A percentile compares a stretch with the other conserved stretches of the same genome.
These are phyloP conservation scores for Camelina laxa DNA, from an alignment of 345 rosid genomes.

Conservation along the genomic window DNA sequence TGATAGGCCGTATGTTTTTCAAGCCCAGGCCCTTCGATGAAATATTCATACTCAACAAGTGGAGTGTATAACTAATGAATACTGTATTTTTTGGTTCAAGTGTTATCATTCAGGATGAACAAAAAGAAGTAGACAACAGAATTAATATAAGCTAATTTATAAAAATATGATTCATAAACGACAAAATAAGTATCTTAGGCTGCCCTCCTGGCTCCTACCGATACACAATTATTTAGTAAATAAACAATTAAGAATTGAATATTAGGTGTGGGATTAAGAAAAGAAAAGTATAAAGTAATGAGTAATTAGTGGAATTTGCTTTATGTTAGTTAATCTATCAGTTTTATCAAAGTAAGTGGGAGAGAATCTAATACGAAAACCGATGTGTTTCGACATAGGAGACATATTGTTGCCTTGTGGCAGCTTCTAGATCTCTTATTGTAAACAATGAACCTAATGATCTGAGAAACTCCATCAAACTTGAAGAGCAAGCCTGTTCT, in stretches of 20 bases:
- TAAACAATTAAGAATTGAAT: background rate
- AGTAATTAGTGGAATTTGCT: constrained; percentile 32
- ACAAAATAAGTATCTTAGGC: constrained; percentile 35
- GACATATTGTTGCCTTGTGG: constrained; percentile 39
- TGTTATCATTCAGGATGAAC: constrained; percentile 17
- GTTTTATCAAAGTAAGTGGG: constrained; percentile 28
- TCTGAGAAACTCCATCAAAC: constrained; percentile 37
- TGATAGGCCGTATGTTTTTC: background rate
- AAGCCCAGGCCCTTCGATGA: constrained; percentile 10
- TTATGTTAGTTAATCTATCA: constrained; percentile 5
- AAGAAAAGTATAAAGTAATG: background rate
- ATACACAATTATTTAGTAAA: background rate
- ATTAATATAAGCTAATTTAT: constrained; percentile 5
- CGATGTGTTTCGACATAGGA: constrained; percentile 38
- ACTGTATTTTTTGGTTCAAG: constrained; percentile 2
- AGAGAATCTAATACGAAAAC: constrained; percentile 41
- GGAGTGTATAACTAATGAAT: background rate
- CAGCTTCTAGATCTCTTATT: constrained; percentile 31
- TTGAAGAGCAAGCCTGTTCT: constrained; percentile 35
- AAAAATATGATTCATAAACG: constrained; percentile 30
- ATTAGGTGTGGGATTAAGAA: constrained; percentile 30
- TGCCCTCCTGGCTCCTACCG: constrained; percentile 28
- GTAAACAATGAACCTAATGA: constrained; percentile 39
- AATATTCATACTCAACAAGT: background rate
- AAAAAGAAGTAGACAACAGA: background rate